Evolutionary conservation across 2,329 filamentous ascomycete genomes (phyloP).

Genomic region (Aspergillus calidoustus): DNA sequence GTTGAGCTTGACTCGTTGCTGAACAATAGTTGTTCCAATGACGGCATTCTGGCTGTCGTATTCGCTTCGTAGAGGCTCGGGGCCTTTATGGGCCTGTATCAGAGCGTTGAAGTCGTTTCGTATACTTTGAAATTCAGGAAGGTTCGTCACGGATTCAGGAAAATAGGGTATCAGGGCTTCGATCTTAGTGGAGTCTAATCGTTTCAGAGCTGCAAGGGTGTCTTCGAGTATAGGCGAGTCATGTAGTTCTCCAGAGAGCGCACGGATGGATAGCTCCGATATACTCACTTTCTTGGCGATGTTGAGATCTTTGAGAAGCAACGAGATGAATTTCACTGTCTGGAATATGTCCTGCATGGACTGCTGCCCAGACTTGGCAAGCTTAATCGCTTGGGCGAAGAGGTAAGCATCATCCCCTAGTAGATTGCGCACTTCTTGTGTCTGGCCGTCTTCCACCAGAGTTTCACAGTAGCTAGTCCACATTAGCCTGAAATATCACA

Average conservation of each 20-base stretch:
- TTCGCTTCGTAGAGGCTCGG: constrained; percentile 68
- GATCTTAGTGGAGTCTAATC: constrained; percentile 57
- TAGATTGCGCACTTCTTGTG: constrained; percentile 46
- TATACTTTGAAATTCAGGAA: constrained; percentile 46
- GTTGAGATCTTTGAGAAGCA: constrained; percentile 35
- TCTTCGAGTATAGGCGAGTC: constrained; percentile 57
- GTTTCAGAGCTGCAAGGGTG: constrained; percentile 57
- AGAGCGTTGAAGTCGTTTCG: constrained; percentile 55
- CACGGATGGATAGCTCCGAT: constrained; percentile 45
- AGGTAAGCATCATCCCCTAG: constrained; percentile 57
- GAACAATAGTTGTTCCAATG: constrained; percentile 62
- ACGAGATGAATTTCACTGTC: constrained; percentile 34
- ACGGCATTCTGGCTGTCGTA: constrained; percentile 69
- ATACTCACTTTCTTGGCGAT: constrained; percentile 35
- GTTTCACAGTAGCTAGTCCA: constrained; percentile 45
- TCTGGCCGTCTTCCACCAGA: constrained; percentile 44
- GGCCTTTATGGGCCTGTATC: constrained; percentile 50
- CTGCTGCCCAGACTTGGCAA: constrained; percentile 46
- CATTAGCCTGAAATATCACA: constrained; percentile 21
- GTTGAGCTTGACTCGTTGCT: constrained; percentile 63
- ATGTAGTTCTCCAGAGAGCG: constrained; percentile 57
- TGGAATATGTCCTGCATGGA: constrained; percentile 44
- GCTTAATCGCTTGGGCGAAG: constrained; percentile 44
- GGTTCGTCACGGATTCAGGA: constrained; percentile 38
- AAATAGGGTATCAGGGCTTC: constrained; percentile 46